Percentiles rank a stretch among this genome's conserved stretches.
phyloP scores from a whole-genome alignment of 73 alveolate species.

The Diophrys appendiculata region DNA sequence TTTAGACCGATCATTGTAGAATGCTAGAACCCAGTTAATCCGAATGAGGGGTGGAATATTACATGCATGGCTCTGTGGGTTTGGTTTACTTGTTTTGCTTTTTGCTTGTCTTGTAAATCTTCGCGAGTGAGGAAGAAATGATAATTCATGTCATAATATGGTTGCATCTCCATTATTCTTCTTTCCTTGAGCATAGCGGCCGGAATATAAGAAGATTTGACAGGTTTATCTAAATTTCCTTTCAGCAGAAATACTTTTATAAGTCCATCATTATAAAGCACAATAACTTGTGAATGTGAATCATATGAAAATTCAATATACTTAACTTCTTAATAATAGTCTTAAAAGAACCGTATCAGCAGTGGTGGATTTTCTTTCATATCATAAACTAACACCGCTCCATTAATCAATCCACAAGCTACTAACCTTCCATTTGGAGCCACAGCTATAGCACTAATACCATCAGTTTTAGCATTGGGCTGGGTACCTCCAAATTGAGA shows the following conservation, averaged over 20 bases:
- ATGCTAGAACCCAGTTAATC: slow-evolving; percentile 15
- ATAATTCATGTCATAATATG: slow-evolving; percentile 27
- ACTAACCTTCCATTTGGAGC: slow-evolving; percentile 41
- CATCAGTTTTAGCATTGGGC: slow-evolving; percentile 31
- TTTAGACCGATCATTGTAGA: neutral
- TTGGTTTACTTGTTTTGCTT: too few species aligned
- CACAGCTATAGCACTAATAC: slow-evolving; percentile 35
- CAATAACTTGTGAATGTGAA: slow-evolving; percentile 35
- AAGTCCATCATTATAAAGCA: slow-evolving; percentile 12
- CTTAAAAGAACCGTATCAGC: slow-evolving; percentile 23
- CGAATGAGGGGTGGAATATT: slow-evolving; percentile 12
- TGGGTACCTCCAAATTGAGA: slow-evolving; percentile 52
- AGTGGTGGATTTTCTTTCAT: neutral
- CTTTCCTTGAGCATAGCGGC: slow-evolving; percentile 8
- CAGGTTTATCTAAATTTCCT: neutral
- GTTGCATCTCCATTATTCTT: slow-evolving; percentile 8
- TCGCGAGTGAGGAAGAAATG: slow-evolving; percentile 11
- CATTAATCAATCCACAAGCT: slow-evolving; percentile 46
- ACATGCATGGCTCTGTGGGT: too few species aligned
- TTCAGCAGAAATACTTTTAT: slow-evolving; percentile 23
- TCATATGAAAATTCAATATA: slow-evolving; percentile 28
- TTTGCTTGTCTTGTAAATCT: neutral
- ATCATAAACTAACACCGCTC: slow-evolving; percentile 46
- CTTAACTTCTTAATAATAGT: slow-evolving; percentile 12
- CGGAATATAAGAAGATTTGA: neutral